phyloP scores from a whole-genome alignment of 805 yeast genomes.

The Crinitomyces ghanaensis region DNA sequence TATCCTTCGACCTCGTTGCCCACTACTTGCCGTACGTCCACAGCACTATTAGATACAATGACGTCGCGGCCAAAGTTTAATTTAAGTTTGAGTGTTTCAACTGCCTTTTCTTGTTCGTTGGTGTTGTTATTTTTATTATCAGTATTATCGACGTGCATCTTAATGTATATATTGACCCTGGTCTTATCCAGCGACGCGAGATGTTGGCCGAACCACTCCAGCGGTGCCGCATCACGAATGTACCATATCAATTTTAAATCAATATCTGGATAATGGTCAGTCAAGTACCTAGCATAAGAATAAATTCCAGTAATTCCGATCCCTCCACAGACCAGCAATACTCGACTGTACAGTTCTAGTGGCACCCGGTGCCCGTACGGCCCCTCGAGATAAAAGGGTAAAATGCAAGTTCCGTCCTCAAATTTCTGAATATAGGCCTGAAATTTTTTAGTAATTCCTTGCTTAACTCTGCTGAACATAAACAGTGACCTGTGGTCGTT shows the following conservation, averaged over 20 bases:
- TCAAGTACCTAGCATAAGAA: slow-evolving; percentile 28
- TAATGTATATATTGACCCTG: slow-evolving; percentile 2
- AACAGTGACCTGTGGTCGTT: slow-evolving; percentile 9
- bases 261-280: slow-evolving; percentile 1
- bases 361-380: slow-evolving; percentile 44
- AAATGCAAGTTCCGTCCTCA: neutral
- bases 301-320: slow-evolving; percentile 48
- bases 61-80: too few relatives aligned
- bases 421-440: slow-evolving; percentile 3
- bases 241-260: slow-evolving; percentile 44
- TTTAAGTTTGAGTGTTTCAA: too few relatives aligned
- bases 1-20: too few relatives aligned
- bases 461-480: slow-evolving; percentile 10
- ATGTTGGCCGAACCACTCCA: slow-evolving; percentile 39
- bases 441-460: slow-evolving; percentile 15
- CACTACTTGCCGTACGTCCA: too few relatives aligned
- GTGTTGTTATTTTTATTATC: too few relatives aligned
- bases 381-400: slow-evolving; percentile 41
- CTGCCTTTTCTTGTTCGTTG: too few relatives aligned
- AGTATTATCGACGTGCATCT: slow-evolving; percentile 15
- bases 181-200: slow-evolving; percentile 26
- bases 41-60: too few relatives aligned
- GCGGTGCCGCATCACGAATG: slow-evolving; percentile 39
- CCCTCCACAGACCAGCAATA: slow-evolving; percentile 43
- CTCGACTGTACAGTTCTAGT: slow-evolving; percentile 29